These are phyloP conservation scores for Fusarium verrucosum DNA, from an alignment of 2,329 filamentous ascomycete species.

Conservation along the genomic window DNA sequence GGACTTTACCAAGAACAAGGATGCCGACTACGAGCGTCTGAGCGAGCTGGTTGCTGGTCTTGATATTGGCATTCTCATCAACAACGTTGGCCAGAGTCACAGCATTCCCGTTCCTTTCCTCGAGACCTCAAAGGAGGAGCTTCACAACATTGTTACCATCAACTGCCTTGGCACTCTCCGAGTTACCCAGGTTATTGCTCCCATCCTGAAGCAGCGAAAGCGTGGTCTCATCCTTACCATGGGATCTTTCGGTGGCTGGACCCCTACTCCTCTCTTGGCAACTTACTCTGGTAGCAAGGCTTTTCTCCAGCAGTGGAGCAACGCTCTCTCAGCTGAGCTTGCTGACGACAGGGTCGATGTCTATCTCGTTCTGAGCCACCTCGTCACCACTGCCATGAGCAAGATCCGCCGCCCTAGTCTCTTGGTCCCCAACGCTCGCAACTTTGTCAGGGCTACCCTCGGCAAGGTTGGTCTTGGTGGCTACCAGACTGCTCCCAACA, in stretches of 20 bases:
- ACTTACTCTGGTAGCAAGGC: slow-evolving; percentile 98
- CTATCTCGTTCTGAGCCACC: slow-evolving; percentile 90
- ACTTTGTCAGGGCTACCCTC: slow-evolving; percentile 82
- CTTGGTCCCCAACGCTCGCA: slow-evolving; percentile 81
- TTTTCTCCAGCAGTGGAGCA: slow-evolving; percentile 97
- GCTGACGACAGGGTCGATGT: slow-evolving; percentile 83
- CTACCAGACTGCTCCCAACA: slow-evolving; percentile 81
- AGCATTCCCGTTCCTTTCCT: slow-evolving; percentile 90
- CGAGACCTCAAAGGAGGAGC: slow-evolving; percentile 79
- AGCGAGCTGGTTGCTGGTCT: slow-evolving; percentile 73
- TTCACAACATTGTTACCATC: slow-evolving; percentile 91
- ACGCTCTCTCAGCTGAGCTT: slow-evolving; percentile 83
- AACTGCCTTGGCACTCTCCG: slow-evolving; percentile 93
- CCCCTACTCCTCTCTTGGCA: slow-evolving; percentile 89
- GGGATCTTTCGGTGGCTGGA: slow-evolving; percentile 94
- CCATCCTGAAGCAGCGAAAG: slow-evolving; percentile 84
- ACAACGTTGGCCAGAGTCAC: slow-evolving; percentile 97
- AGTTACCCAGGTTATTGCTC: slow-evolving; percentile 84
- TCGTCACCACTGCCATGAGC: slow-evolving; percentile 96
- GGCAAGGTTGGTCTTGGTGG: slow-evolving; percentile 83
- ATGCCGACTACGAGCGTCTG: slow-evolving; percentile 81
- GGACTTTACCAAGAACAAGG: slow-evolving; percentile 86
- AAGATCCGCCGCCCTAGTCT: slow-evolving; percentile 85
- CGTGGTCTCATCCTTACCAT: slow-evolving; percentile 93
- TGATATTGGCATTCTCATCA: slow-evolving; percentile 88